Evolutionary conservation across 148 eudicot species (phyloP).

Genomic region (Diospyros lotus): DNA sequence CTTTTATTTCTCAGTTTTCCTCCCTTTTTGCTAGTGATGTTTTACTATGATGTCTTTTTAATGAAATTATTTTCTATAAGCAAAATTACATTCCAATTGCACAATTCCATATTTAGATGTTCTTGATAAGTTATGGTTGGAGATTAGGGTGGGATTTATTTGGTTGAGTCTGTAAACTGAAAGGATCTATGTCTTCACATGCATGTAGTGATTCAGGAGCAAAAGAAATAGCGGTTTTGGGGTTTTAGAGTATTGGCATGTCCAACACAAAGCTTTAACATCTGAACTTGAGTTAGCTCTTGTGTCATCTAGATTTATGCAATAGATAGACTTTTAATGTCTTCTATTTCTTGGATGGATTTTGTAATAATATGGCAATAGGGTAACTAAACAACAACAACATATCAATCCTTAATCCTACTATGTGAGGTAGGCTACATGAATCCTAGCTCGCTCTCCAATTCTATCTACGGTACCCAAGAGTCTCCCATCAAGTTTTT

Average conservation of each 20-base stretch:
- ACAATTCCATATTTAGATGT: background rate
- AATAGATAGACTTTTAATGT: background rate
- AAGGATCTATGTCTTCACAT: background rate
- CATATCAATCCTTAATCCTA: too few relatives aligned
- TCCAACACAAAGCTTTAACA: background rate
- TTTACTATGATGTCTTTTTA: background rate
- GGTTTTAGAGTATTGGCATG: background rate
- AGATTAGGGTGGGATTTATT: slow-evolving; percentile 6
- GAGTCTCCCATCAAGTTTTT: too few relatives aligned
- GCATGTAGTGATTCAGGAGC: background rate
- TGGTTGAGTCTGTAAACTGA: background rate
- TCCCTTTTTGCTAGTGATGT: background rate
- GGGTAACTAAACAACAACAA: background rate
- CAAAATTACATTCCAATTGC: background rate
- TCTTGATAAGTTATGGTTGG: background rate
- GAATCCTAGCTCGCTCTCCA: too few relatives aligned
- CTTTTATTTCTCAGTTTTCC: background rate
- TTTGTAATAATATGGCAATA: background rate
- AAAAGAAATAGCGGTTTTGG: slow-evolving; percentile 3
- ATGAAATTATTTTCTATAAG: too few relatives aligned
- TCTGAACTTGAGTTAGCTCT: background rate
- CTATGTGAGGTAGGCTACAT: too few relatives aligned
- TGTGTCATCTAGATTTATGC: background rate
- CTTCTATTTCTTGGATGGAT: background rate
- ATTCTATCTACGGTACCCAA: too few relatives aligned